These are phyloP conservation scores for Chenopodium berlandieri DNA, from an alignment of 148 eudicot species.

Conservation along the genomic window DNA sequence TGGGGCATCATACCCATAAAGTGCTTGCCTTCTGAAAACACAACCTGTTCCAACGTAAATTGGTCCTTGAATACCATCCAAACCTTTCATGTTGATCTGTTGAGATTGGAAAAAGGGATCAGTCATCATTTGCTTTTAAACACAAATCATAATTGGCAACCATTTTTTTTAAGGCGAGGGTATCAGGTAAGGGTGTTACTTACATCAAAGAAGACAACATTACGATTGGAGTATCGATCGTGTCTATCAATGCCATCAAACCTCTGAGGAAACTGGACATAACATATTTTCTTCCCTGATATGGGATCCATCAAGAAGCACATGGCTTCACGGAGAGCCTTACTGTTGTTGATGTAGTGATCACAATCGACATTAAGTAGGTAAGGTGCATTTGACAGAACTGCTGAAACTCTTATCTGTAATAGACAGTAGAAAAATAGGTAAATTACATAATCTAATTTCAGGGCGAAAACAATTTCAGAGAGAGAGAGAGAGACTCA, in stretches of 20 bases:
- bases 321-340: constrained; percentile 96
- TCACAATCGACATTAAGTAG: constrained; percentile 93
- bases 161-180: not conserved
- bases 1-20: constrained; percentile 90
- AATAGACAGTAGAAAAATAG: not conserved
- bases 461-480: not conserved
- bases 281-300: constrained; percentile 92
- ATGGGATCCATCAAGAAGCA: constrained; percentile 98
- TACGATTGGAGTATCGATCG: constrained; percentile 90
- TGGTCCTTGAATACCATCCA: constrained; percentile 95
- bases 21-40: constrained; percentile 84
- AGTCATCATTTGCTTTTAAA: not conserved
- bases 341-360: constrained; percentile 92
- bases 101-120: not conserved
- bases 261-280: constrained; percentile 93
- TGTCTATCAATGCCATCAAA: constrained; percentile 95
- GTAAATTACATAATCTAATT: too few relatives aligned
- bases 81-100: constrained; percentile 93
- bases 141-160: not conserved
- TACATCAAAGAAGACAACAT: constrained; percentile 95
- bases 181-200: constrained; percentile 23
- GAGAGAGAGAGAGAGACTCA: constrained; percentile 23
- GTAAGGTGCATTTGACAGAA: constrained; percentile 91
- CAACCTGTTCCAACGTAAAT: constrained; percentile 92
- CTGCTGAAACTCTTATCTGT: constrained; percentile 87